Base-by-base conservation (phyloP, 2,329 filamentous ascomycete genomes). In the Byssothecium circinans region DNA sequence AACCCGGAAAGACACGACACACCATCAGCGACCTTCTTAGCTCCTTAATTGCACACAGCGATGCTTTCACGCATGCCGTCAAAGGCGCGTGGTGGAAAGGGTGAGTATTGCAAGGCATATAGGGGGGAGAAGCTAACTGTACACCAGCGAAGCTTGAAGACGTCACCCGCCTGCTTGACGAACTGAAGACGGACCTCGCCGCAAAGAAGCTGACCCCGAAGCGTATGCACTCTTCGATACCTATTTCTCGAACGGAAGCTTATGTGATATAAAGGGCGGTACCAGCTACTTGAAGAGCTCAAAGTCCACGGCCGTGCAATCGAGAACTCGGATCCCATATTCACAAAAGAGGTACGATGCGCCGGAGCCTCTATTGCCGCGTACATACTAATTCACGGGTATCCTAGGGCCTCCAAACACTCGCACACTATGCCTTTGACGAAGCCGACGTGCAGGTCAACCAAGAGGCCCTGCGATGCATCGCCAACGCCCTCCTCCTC, bases 401-500 rank as follows among this genome's bases (percentile, higher is more conserved):
- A 44, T 15, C 35, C 10, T 51, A 95, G 88, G 89, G 89, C 12
- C 86, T 96, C 41, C 77, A 81, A 49, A 87, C 83, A 37, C 77
- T 97, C 35, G 79, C 83, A 23, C 80, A 76, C 42, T 86, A 92
- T 76, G 88, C 86, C 3, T 89, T 96, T 60, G 80, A 88, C 41
- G 83, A 80, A 52, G 74, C 79, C 20, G 84, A 81, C 2, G 74
- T 75, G 23, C 79, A 79, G 8, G 59, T 60, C 1, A 87, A 87
- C 2, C 83, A 85, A 47, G 88, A 91, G 64, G 91, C 85, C 1
- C 75, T 96, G 32, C 82, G 90, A 60, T 91, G 90, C 58, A 73
- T 97, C 39, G 91, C 89, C 59, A 97, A 97, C 70, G 85, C 90
- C 8, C 75, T 96, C 62, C 77, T 95, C 0, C 79, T 95, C 15